Conservation (phyloP, 371 early-diverging fungal species). For the Globomyces sp. region DNA sequence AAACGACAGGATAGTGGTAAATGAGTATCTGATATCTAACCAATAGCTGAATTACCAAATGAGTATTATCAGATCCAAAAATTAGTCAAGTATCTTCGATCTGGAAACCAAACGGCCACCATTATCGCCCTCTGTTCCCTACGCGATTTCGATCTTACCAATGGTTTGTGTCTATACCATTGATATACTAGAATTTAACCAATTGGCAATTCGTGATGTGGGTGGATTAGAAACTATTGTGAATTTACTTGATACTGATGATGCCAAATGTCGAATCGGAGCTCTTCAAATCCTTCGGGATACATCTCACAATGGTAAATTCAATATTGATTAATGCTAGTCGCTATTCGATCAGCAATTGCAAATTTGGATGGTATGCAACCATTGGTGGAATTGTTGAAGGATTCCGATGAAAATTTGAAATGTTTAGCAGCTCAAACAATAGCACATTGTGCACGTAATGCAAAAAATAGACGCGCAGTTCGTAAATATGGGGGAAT, state of each 20-base stretch:
- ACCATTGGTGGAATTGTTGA: constrained; percentile 53
- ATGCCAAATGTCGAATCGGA: constrained; percentile 57
- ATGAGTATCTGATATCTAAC: no score
- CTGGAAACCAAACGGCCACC: constrained; percentile 60
- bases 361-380: constrained; percentile 56
- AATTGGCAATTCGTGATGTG: constrained; percentile 58
- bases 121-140: constrained; percentile 62
- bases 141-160: constrained; percentile 54
- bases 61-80: constrained; percentile 63
- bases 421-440: constrained; percentile 60
- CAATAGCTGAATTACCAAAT: constrained; percentile 46
- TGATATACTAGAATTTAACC: constrained; percentile 37
- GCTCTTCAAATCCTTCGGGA: constrained; percentile 55
- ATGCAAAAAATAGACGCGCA: constrained; percentile 50
- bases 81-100: constrained; percentile 54
- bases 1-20: constrained; percentile 47
- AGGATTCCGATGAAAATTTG: constrained; percentile 48
- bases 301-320: constrained; percentile 47
- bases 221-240: constrained; percentile 58
- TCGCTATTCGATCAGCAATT: constrained; percentile 53
- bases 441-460: constrained; percentile 58
- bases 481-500: constrained; percentile 57
- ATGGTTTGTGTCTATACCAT: constrained; percentile 28
- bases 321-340: no score
- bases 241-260: constrained; percentile 59